Percentiles rank a stretch among this genome's conserved stretches.
Conservation (phyloP, 1,284 basidiomycete genomes). For the Ceratobasidium papillatum region DNA sequence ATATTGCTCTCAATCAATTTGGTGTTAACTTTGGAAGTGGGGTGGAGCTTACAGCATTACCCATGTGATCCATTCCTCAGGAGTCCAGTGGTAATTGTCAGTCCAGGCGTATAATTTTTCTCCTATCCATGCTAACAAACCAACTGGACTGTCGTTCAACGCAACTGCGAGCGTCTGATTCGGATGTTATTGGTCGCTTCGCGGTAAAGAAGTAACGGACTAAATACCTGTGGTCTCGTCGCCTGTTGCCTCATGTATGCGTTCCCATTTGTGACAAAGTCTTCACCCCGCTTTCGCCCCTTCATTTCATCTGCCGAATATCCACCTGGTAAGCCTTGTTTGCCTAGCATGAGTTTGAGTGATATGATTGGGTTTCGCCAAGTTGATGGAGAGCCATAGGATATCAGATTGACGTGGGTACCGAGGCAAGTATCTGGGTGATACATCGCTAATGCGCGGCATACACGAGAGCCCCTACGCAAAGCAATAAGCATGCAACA, state of each 20-base stretch:
- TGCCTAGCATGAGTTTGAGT: constrained; percentile 18
- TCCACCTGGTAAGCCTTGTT: constrained; percentile 21
- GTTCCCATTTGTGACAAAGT: constrained; percentile 19
- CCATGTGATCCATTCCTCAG: constrained; percentile 46
- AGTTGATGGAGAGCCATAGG: constrained; percentile 26
- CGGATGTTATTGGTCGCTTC: too few species aligned
- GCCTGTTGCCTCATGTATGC: constrained; percentile 32
- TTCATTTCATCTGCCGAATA: constrained; percentile 18
- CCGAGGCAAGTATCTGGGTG: constrained; percentile 35
- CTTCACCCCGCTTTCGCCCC: constrained; percentile 18
- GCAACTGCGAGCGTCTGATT: constrained; percentile 45
- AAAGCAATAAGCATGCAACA: neutral
- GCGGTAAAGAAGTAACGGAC: too few species aligned
- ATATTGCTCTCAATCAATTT: neutral
- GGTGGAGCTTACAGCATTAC: constrained; percentile 40
- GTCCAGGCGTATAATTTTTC: constrained; percentile 45
- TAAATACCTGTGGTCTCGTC: constrained; percentile 43
- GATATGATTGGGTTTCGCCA: constrained; percentile 36
- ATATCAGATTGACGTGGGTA: constrained; percentile 26
- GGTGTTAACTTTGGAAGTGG: neutral
- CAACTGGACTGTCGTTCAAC: constrained; percentile 45
- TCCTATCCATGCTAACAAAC: constrained; percentile 46
- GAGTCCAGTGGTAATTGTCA: constrained; percentile 45
- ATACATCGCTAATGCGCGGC: constrained; percentile 30
- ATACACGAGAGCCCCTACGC: constrained; percentile 24